phyloP scores from a whole-genome alignment of 2,329 filamentous ascomycete genomes.

The Graphilbum ipis-grandicollis region DNA sequence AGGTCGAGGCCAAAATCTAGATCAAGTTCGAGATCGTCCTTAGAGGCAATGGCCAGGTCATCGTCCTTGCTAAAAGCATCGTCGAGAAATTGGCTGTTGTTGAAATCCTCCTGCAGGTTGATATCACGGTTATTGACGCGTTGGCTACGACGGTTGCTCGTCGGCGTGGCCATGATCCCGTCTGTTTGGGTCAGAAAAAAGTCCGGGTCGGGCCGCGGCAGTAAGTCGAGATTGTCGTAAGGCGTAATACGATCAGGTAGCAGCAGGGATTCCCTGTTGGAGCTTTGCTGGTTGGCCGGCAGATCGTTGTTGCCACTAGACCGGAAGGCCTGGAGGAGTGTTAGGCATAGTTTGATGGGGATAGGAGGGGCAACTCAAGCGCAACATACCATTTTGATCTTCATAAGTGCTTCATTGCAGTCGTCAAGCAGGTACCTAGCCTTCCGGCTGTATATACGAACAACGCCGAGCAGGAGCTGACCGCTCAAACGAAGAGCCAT shows the following conservation, averaged over 20 bases:
- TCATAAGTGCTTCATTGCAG: constrained; percentile 92
- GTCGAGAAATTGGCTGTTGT: constrained; percentile 67
- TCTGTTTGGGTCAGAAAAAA: constrained; percentile 65
- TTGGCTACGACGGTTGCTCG: constrained; percentile 31
- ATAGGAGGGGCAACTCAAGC: background rate
- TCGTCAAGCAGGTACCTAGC: constrained; percentile 92
- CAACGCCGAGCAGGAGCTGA: constrained; percentile 85
- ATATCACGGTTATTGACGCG: constrained; percentile 46
- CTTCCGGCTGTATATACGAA: constrained; percentile 94
- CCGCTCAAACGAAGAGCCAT: constrained; percentile 89
- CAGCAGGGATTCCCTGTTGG: constrained; percentile 72
- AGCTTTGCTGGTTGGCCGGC: constrained; percentile 62
- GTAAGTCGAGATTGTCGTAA: constrained; percentile 58
- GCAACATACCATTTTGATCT: constrained; percentile 79
- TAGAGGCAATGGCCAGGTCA: constrained; percentile 33
- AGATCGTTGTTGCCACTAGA: constrained; percentile 91
- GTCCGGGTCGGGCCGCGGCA: constrained; percentile 77
- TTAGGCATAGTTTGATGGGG: background rate
- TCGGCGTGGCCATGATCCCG: constrained; percentile 35
- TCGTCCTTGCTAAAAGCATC: constrained; percentile 43
- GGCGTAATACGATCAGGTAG: constrained; percentile 87
- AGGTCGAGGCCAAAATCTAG: constrained; percentile 61
- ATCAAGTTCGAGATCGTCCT: constrained; percentile 54
- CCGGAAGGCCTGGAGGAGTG: constrained; percentile 60
- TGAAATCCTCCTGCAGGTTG: constrained; percentile 50